These are phyloP conservation scores for Venustampulla echinocandica DNA, from an alignment of 495 filamentous ascomycete genomes.

Conservation along the genomic window DNA sequence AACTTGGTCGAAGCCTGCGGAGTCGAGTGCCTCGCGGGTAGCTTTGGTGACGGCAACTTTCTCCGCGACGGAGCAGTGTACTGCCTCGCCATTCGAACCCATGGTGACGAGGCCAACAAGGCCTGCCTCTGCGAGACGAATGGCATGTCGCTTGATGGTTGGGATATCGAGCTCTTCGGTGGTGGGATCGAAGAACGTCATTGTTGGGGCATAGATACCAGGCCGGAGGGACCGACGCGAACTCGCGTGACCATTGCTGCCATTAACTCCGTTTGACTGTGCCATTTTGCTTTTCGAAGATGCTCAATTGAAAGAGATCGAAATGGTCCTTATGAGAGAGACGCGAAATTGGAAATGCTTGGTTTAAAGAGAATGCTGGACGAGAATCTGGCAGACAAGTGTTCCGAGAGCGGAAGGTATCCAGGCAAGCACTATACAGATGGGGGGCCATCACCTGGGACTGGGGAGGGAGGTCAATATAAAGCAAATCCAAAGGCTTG, in stretches of 20 bases:
- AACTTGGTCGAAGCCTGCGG: slow-evolving; percentile 64
- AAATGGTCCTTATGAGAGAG: not conserved
- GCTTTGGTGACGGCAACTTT: slow-evolving; percentile 67
- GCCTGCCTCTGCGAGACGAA: slow-evolving; percentile 71
- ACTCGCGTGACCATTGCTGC: slow-evolving; percentile 31
- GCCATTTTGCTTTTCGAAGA: slow-evolving; percentile 18
- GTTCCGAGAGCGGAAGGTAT: slow-evolving; percentile 18
- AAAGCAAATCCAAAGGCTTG: slow-evolving; percentile 8
- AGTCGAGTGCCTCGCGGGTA: slow-evolving; percentile 74
- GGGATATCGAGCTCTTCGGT: slow-evolving; percentile 79
- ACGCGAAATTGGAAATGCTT: not conserved
- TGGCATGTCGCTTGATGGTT: slow-evolving; percentile 68
- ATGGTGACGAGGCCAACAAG: slow-evolving; percentile 79
- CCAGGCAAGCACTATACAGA: not conserved
- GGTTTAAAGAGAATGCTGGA: slow-evolving; percentile 4
- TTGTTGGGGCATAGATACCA: slow-evolving; percentile 83
- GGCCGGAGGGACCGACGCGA: slow-evolving; percentile 58
- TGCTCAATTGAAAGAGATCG: not conserved
- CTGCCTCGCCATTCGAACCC: slow-evolving; percentile 86
- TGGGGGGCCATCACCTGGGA: not conserved
- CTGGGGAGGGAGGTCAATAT: slow-evolving; percentile 9
- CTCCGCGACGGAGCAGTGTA: slow-evolving; percentile 69
- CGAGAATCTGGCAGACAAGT: slow-evolving; percentile 1
- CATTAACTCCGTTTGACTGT: slow-evolving; percentile 29
- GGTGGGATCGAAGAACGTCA: slow-evolving; percentile 78